phyloP scores from a whole-genome alignment of 768 basidiomycete genomes.

The Serendipita sp. region DNA sequence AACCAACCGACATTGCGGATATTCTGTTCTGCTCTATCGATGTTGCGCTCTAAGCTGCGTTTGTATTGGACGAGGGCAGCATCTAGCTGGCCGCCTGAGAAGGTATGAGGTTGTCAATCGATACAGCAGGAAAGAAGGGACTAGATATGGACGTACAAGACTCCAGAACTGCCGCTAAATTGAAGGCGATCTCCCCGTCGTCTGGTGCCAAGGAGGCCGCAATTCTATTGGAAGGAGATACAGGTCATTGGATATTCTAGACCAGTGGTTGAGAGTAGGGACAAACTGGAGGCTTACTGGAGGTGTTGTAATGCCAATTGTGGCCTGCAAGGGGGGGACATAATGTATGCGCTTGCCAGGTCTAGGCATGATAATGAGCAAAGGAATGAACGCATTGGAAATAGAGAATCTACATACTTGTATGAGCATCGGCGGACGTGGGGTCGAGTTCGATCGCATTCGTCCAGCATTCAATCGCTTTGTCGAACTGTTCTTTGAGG shows the following conservation, averaged over 20 bases:
- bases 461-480: conserved; percentile 75
- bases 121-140: neutral
- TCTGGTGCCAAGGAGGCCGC: conserved; percentile 71
- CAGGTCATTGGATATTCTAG: conserved; percentile 12
- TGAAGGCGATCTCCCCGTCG: conserved; percentile 84
- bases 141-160: conserved; percentile 40
- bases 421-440: conserved; percentile 72
- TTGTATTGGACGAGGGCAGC: conserved; percentile 72
- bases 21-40: conserved; percentile 68
- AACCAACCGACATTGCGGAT: conserved; percentile 52
- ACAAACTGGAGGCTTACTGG: conserved; percentile 30
- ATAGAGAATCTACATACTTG: conserved; percentile 37
- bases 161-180: conserved; percentile 80
- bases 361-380: conserved; percentile 28
- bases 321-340: conserved; percentile 60
- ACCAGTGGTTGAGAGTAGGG: conserved; percentile 13
- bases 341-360: conserved; percentile 78
- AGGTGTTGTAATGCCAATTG: conserved; percentile 79
- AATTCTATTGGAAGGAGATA: conserved; percentile 31
- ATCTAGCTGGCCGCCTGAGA: conserved; percentile 56
- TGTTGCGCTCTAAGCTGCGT: conserved; percentile 56
- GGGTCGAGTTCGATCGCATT: conserved; percentile 70
- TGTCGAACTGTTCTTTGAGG: conserved; percentile 63
- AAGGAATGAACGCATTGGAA: conserved; percentile 9
- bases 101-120: conserved; percentile 2